These are phyloP conservation scores for Phytopythium helicoides DNA, from an alignment of 352 stramenopile genomes.

Conservation along the genomic window DNA sequence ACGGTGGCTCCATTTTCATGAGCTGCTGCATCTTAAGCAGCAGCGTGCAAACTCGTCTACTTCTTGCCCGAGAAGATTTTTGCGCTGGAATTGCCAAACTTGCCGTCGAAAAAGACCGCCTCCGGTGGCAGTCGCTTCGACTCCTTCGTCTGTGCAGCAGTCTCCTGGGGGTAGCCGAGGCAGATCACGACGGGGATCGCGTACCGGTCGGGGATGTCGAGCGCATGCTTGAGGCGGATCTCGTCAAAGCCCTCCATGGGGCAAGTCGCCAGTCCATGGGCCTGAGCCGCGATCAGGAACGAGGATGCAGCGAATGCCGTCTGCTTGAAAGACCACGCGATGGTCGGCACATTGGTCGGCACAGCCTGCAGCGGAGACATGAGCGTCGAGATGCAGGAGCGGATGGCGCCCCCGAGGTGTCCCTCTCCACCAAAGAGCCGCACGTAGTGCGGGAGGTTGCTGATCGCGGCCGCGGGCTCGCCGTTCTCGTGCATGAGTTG, in stretches of 20 bases:
- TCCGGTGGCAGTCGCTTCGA: constrained; percentile 52
- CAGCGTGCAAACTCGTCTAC: too few species aligned
- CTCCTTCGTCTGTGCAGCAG: constrained; percentile 9
- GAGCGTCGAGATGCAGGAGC: constrained; percentile 51
- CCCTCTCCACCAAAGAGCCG: constrained; percentile 75
- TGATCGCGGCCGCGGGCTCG: constrained; percentile 36
- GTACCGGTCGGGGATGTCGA: constrained; percentile 83
- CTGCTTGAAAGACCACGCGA: constrained; percentile 84
- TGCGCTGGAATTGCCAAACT: constrained; percentile 68
- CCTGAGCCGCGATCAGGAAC: constrained; percentile 70
- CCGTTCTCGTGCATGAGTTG: constrained; percentile 63
- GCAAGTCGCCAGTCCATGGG: constrained; percentile 65
- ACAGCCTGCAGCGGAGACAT: constrained; percentile 64
- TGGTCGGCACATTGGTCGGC: constrained; percentile 57
- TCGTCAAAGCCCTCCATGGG: constrained; percentile 84
- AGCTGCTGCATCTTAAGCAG: too few species aligned
- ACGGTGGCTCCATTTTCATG: too few species aligned
- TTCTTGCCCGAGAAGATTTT: constrained; percentile 48
- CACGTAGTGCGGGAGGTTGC: constrained; percentile 59
- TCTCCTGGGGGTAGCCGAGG: constrained; percentile 53
- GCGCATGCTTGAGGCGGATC: constrained; percentile 45
- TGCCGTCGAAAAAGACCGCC: constrained; percentile 84
- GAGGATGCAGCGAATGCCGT: constrained; percentile 66
- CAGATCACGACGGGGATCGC: constrained; percentile 68
- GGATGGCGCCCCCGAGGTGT: constrained; percentile 46